phyloP scores from a whole-genome alignment of 495 filamentous ascomycete species.

The Aspergillus steynii region DNA sequence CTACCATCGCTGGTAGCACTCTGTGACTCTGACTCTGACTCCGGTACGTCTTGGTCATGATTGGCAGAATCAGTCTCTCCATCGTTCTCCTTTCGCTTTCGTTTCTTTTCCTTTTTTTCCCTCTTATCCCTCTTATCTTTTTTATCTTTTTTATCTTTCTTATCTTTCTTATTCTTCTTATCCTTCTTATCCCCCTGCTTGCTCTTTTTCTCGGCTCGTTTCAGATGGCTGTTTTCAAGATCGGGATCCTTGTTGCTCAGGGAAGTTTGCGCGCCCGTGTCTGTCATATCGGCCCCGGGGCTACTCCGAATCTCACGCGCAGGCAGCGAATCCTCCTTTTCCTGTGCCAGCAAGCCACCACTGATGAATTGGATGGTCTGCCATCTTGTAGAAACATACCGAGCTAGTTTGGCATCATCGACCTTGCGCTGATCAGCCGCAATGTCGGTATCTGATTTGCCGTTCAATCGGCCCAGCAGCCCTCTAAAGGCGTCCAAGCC shows the following conservation, averaged over 20 bases:
- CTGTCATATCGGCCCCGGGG: not conserved
- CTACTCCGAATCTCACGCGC: not conserved
- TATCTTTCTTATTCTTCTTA: slow-evolving; percentile 26
- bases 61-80: slow-evolving; percentile 14
- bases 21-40: slow-evolving; percentile 16
- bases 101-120: slow-evolving; percentile 49
- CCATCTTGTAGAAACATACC: slow-evolving; percentile 68
- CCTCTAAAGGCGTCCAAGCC: slow-evolving; percentile 83
- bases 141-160: slow-evolving; percentile 22
- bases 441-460: slow-evolving; percentile 69
- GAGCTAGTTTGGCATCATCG: slow-evolving; percentile 62
- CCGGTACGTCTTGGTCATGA: slow-evolving; percentile 13
- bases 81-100: slow-evolving; percentile 51
- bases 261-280: not conserved
- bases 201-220: slow-evolving; percentile 13
- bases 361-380: slow-evolving; percentile 77
- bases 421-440: slow-evolving; percentile 62
- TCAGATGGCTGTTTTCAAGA: slow-evolving; percentile 5
- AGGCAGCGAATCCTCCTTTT: slow-evolving; percentile 26
- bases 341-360: slow-evolving; percentile 75
- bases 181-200: slow-evolving; percentile 23
- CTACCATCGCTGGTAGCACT: slow-evolving; percentile 24
- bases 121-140: slow-evolving; percentile 44
- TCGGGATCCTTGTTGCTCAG: slow-evolving; percentile 23
- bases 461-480: slow-evolving; percentile 84